Evolutionary conservation across 1,139 yeast species (phyloP), one percentile per base, ranked within the genome.

Genomic region (Hemisphaericaspora subhashii): DNA sequence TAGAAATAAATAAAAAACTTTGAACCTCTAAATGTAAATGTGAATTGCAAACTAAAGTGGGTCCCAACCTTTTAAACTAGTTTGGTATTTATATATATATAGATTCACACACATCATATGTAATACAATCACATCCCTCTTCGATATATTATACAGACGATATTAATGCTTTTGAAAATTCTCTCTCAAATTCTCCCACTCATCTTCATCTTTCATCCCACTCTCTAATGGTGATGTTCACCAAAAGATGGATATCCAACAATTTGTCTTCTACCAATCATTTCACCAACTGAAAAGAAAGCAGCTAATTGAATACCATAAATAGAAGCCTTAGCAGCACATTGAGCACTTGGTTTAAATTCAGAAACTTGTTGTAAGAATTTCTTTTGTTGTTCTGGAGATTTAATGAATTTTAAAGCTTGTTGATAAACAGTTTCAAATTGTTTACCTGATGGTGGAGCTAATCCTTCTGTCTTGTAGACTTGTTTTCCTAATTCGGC

Each of bases 231-330:
- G 43, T 64, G 70, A 48, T 57, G 60, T 42, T 48, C 57, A 37
- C 64, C 71, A 45, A 61, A 66, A 14, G 72, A 54, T 58, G 87
- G 86, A 77, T 89, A 89, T 52, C 96, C 96, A 58, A 87, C 83
- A 47, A 89, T 56, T 60, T 84, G 74, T 77, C 98, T 86, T 79
- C 98, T 89, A 59, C 99, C 99, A 59, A 92, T 78, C 53, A 90
- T 82, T 77, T 92, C 98, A 61, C 99, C 99, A 38, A 92, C 74
- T 22, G 97, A 83, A 69, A 89, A 92, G 66, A 89, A 79, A 48
- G 97, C 99, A 52, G 87, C 74, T 47, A 92, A 71, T 68, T 92
- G 98, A 52, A 89, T 72, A 53, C 83, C 82, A 64, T 81, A 82
- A 40, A 90, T 83, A 53, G 85, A 84, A 60, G 77, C 87, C 69